phyloP scores from a whole-genome alignment of 371 early-diverging fungal species.

The Catenaria anguillulae region DNA sequence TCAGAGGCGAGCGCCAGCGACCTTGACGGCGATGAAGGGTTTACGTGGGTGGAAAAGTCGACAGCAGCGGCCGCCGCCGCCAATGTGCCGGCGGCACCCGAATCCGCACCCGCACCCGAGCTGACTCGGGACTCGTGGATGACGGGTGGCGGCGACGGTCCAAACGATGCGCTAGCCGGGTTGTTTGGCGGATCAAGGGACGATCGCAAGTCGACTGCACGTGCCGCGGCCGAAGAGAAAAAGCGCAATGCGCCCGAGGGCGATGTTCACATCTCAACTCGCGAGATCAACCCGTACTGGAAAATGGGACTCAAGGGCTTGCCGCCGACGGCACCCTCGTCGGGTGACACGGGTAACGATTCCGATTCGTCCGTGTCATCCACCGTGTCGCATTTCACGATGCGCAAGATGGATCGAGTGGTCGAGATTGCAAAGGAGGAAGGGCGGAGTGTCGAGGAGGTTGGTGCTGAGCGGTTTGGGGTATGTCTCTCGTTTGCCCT shows the following conservation, averaged over 20 bases:
- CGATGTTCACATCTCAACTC: not conserved
- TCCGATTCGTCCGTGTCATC: not conserved
- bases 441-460: conserved; percentile 22
- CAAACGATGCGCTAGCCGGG: not conserved
- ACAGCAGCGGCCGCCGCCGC: too few relatives aligned
- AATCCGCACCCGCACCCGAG: not conserved
- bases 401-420: conserved; percentile 30
- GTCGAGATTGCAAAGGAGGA: conserved; percentile 28
- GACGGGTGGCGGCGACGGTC: not conserved
- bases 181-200: not conserved
- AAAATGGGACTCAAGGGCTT: not conserved
- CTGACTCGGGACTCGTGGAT: not conserved
- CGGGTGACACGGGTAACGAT: not conserved
- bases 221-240: not conserved
- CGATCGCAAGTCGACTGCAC: not conserved
- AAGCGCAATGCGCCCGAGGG: not conserved
- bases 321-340: not conserved
- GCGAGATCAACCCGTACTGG: conserved; percentile 7
- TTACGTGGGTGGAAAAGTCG: not conserved
- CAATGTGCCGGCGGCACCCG: not conserved
- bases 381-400: conserved; percentile 22
- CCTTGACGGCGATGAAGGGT: not conserved
- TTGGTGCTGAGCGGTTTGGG: conserved; percentile 33
- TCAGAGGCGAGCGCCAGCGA: not conserved
- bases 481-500: too few relatives aligned